phyloP scores from a whole-genome alignment of 208 protist species.

The Crithidia acanthocephali region DNA sequence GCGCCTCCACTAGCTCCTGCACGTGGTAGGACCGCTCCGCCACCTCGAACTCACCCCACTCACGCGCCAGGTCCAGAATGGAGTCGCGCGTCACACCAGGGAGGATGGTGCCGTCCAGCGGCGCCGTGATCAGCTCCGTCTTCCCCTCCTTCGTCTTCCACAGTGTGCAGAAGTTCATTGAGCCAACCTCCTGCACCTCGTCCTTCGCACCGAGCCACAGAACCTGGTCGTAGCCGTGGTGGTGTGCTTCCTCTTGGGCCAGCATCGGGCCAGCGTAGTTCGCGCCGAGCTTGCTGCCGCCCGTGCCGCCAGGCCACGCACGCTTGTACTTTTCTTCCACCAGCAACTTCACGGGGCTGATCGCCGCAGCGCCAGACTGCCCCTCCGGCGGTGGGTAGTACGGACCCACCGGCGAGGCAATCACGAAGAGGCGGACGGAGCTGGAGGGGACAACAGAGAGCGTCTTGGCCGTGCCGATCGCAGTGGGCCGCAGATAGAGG shows the following conservation, averaged over 20 bases:
- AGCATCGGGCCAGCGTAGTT: conserved; percentile 94
- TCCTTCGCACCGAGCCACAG: conserved; percentile 96
- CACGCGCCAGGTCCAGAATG: conserved; percentile 86
- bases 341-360: conserved; percentile 93
- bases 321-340: conserved; percentile 91
- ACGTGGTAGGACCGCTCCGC: conserved; percentile 83
- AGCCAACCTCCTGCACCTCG: conserved; percentile 97
- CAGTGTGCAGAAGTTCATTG: conserved; percentile 98
- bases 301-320: conserved; percentile 97
- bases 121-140: conserved; percentile 94
- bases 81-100: conserved; percentile 97
- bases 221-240: conserved; percentile 96
- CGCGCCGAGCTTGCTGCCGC: conserved; percentile 92
- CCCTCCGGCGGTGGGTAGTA: conserved; percentile 91
- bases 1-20: conserved; percentile 83
- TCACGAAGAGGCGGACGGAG: conserved; percentile 90
- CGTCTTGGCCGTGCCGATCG: conserved; percentile 90
- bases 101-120: conserved; percentile 95
- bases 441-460: conserved; percentile 72
- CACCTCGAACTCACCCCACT: conserved; percentile 92
- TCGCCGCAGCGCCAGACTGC: conserved; percentile 29
- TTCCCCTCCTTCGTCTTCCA: conserved; percentile 82
- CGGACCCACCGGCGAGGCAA: conserved; percentile 97
- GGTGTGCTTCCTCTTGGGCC: conserved; percentile 82
- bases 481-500: conserved; percentile 98